These are phyloP conservation scores for Phytophthora agathidicida DNA, from an alignment of 352 stramenopile species.

Conservation along the genomic window DNA sequence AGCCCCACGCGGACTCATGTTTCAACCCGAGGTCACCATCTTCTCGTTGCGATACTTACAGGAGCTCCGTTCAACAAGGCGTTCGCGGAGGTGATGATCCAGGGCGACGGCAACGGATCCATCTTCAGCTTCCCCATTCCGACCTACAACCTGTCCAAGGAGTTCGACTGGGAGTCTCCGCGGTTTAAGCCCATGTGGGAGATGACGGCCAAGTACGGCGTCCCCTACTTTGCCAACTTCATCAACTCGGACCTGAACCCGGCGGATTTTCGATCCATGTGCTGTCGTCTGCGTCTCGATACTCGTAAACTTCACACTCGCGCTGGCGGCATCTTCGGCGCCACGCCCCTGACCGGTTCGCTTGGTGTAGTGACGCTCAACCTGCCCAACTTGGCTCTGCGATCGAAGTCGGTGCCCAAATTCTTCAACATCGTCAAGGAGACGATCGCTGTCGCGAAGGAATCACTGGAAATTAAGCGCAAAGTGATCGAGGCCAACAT, in stretches of 20 bases:
- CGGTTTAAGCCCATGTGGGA: conserved; percentile 35
- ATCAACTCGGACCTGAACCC: conserved; percentile 38
- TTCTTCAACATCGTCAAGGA: conserved; percentile 35
- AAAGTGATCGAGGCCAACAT: conserved; percentile 37
- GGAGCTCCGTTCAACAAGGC: conserved; percentile 41
- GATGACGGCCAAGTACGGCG: conserved; percentile 40
- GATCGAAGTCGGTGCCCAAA: conserved; percentile 26
- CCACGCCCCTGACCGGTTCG: conserved; percentile 32
- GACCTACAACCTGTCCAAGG: conserved; percentile 38
- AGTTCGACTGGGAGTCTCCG: conserved; percentile 36
- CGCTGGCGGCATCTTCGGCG: conserved; percentile 35
- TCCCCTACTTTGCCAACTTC: conserved; percentile 40
- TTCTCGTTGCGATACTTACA: no score
- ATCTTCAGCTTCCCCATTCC: conserved; percentile 46
- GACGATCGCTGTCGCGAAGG: conserved; percentile 32
- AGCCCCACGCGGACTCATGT: no score
- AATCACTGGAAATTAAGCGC: conserved; percentile 37
- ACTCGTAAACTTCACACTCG: conserved; percentile 36
- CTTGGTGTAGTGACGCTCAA: conserved; percentile 42
- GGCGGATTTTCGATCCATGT: conserved; percentile 36
- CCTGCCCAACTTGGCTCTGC: conserved; percentile 30
- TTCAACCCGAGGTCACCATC: no score
- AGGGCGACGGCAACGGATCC: conserved; percentile 34
- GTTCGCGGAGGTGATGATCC: conserved; percentile 39
- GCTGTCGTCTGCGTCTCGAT: conserved; percentile 34